Percentiles rank a stretch among this genome's conserved stretches.
phyloP scores from a whole-genome alignment of 805 yeast species.

The Metschnikowia anglica region DNA sequence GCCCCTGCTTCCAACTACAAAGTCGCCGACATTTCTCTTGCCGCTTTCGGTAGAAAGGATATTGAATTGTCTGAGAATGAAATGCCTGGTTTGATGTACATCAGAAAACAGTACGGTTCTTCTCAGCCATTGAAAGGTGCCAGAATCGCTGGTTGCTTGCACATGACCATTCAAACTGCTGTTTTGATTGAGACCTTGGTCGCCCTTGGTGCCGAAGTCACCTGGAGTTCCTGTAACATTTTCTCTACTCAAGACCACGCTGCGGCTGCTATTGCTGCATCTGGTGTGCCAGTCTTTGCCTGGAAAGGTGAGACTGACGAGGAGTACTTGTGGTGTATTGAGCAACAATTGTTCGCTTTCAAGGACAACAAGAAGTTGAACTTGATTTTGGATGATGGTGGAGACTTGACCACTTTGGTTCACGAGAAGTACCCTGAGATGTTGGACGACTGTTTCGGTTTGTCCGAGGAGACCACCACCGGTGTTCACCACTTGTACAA shows the following conservation, averaged over 20 bases:
- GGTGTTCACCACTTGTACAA: constrained; percentile 99
- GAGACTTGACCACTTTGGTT: constrained; percentile 94
- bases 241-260: constrained; percentile 99
- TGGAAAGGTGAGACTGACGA: constrained; percentile 99
- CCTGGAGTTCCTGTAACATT: constrained; percentile 99
- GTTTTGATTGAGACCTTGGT: constrained; percentile 95
- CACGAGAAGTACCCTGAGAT: constrained; percentile 98
- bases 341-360: constrained; percentile 98
- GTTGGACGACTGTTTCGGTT: constrained; percentile 92
- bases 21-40: constrained; percentile 96
- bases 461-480: constrained; percentile 98
- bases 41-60: constrained; percentile 99
- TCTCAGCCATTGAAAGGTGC: constrained; percentile 97
- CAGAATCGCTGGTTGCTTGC: constrained; percentile 97
- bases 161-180: constrained; percentile 99
- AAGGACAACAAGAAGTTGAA: constrained; percentile 93
- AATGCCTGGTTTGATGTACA: constrained; percentile 99
- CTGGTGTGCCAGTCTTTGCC: constrained; percentile 99
- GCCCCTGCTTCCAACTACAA: constrained; percentile 67
- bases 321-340: constrained; percentile 99
- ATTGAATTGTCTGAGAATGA: constrained; percentile 98
- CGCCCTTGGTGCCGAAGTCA: constrained; percentile 98
- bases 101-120: constrained; percentile 87
- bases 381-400: constrained; percentile 98
- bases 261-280: constrained; percentile 99